Base-by-base conservation (phyloP, 2,329 filamentous ascomycete species). In the Xylogone sp. region DNA sequence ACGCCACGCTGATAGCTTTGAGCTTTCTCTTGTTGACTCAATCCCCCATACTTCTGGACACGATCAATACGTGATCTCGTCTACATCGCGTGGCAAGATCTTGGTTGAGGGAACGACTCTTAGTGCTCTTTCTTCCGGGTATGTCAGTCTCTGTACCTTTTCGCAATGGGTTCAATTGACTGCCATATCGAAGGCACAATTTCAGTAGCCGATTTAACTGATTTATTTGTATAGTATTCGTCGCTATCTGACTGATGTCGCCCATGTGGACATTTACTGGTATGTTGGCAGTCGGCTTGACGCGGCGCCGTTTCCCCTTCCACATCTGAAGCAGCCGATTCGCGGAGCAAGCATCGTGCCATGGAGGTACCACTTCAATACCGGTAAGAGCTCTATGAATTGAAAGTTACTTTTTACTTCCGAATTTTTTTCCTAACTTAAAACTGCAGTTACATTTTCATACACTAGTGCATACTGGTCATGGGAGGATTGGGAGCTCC, bases 381-480 rank as follows among this genome's bases (percentile, higher is more conserved):
- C 74, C 3, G 71, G 72, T 74, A 54, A 29, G 57, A 27, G n/a
- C n/a, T n/a, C n/a, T n/a, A n/a, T n/a, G n/a, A n/a, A n/a, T n/a
- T n/a, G n/a, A n/a, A n/a, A n/a, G n/a, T n/a, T n/a, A n/a, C n/a
- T n/a, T n/a, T n/a, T n/a, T n/a, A n/a, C n/a, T n/a, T n/a, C n/a
- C n/a, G n/a, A n/a, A n/a, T n/a, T n/a, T n/a, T n/a, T n/a, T n/a
- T n/a, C n/a, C n/a, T n/a, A n/a, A n/a, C n/a, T n/a, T n/a, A n/a
- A n/a, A n/a, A n/a, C n/a, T n/a, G n/a, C n/a, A 71, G 76, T 79
- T 1, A 79, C 76, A 0, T 78, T 77, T 58, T 77, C 74, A 1
- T 79, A 79, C 56, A 76, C 74, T 2, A 64, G 69, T 3, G 69
- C 75, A 0, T 79, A 77, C 60, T 79, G 75, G 74, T 64, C 62